Conservation (phyloP, 257 asterid species). For the Capsicum rhomboideum region DNA sequence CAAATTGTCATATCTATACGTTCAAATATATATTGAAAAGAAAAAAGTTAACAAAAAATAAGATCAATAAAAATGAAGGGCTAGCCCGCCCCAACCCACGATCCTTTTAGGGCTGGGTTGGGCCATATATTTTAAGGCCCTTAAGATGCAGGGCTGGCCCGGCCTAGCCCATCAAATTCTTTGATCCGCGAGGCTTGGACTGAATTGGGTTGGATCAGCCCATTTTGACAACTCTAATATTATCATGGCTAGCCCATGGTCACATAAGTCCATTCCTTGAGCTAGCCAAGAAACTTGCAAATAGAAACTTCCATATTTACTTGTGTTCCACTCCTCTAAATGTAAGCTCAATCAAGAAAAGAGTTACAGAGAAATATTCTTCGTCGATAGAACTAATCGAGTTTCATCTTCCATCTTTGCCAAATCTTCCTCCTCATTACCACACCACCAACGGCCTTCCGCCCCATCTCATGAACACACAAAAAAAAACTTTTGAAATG, state of each 20-base stretch:
- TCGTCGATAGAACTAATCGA: constrained; percentile 16
- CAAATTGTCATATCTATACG: no score
- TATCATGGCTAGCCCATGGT: constrained; percentile 2
- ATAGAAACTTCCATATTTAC: constrained; percentile 16
- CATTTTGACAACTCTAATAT: no score
- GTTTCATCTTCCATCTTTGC: constrained; percentile 24
- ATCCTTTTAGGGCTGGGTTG: no score
- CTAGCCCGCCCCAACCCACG: no score
- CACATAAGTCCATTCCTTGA: constrained; percentile 8
- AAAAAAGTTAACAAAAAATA: no score
- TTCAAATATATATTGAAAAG: no score
- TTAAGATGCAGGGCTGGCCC: no score
- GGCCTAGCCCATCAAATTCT: no score
- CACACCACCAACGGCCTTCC: constrained; percentile 59
- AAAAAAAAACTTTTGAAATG: constrained; percentile 22
- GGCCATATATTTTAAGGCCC: no score
- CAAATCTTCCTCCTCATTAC: constrained; percentile 20
- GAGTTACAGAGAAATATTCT: constrained; percentile 8
- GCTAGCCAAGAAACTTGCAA: constrained; percentile 26
- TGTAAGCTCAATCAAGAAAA: constrained; percentile 23
- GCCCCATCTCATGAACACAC: constrained; percentile 25
- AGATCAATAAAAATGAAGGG: no score
- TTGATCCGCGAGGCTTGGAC: no score
- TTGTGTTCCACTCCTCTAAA: constrained; percentile 40
- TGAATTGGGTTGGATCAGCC: no score